These are phyloP conservation scores for Populus hybrid DNA, from an alignment of 441 rosid genomes.

Conservation along the genomic window DNA sequence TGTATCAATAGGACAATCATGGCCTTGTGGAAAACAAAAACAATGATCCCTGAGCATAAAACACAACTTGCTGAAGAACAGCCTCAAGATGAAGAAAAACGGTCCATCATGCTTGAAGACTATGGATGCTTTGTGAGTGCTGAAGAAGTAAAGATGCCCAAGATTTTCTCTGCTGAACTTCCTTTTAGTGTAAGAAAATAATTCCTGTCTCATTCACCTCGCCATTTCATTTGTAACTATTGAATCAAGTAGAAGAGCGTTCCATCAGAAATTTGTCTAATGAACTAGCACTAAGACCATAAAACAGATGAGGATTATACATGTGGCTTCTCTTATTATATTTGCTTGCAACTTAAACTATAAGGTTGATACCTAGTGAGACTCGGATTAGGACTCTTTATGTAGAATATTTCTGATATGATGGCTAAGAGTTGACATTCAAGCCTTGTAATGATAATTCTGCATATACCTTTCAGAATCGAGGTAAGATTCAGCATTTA, in stretches of 20 bases:
- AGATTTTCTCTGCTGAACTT: constrained; percentile 52
- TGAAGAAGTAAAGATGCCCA: constrained; percentile 51
- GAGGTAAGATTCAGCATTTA: neutral
- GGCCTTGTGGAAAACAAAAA: constrained; percentile 83
- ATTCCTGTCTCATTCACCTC: neutral
- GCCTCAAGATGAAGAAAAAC: constrained; percentile 46
- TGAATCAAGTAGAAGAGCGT: neutral
- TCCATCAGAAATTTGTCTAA: neutral
- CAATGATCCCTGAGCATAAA: constrained; percentile 47
- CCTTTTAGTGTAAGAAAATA: constrained; percentile 48
- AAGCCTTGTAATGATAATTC: neutral
- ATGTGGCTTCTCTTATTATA: neutral
- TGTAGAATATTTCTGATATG: neutral
- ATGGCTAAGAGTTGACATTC: neutral
- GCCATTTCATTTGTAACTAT: neutral
- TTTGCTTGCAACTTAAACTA: neutral
- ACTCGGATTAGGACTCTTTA: neutral
- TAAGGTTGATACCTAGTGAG: neutral
- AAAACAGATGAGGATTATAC: neutral
- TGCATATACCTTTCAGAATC: neutral
- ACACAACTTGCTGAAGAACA: constrained; percentile 52
- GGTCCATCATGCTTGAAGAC: constrained; percentile 35
- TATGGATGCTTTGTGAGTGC: constrained; percentile 25
- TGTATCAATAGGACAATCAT: constrained; percentile 58
- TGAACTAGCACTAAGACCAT: neutral